phyloP scores from a whole-genome alignment of 495 filamentous ascomycete species.

The Friedmanniomyces endolithicus region DNA sequence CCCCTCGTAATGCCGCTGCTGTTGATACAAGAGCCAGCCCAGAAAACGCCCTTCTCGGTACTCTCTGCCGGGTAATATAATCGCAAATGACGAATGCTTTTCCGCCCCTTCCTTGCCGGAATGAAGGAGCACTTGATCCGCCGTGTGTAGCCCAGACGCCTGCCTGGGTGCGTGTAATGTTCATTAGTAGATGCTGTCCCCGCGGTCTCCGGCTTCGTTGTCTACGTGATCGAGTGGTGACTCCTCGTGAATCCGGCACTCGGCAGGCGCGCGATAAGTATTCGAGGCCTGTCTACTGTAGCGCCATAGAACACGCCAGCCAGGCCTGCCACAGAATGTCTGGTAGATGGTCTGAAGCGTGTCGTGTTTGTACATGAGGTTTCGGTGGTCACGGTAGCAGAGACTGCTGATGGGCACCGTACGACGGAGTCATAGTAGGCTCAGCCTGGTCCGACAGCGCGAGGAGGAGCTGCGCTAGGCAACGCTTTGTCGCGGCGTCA shows the following conservation, averaged over 20 bases:
- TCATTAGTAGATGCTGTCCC: no score
- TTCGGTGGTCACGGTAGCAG: constrained; percentile 2
- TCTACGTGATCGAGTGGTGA: no score
- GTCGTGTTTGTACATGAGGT: not conserved
- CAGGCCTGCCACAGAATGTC: not conserved
- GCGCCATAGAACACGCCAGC: no score
- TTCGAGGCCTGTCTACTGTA: no score
- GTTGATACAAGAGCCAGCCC: not conserved
- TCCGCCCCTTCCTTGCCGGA: not conserved
- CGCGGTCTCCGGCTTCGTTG: no score
- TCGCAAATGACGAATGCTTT: not conserved
- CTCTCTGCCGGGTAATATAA: not conserved
- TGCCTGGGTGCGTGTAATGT: no score
- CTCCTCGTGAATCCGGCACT: no score
- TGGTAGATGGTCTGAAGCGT: not conserved
- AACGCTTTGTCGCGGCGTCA: constrained; percentile 95
- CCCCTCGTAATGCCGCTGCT: not conserved
- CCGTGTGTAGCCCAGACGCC: not conserved
- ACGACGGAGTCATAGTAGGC: constrained; percentile 12
- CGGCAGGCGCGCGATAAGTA: no score
- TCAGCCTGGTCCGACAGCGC: constrained; percentile 64
- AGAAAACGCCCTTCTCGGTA: no score
- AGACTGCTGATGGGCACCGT: constrained; percentile 14
- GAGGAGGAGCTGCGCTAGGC: constrained; percentile 89
- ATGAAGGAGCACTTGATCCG: not conserved